Conservation (phyloP, 257 asterid species). For the Petrea volubilis region DNA sequence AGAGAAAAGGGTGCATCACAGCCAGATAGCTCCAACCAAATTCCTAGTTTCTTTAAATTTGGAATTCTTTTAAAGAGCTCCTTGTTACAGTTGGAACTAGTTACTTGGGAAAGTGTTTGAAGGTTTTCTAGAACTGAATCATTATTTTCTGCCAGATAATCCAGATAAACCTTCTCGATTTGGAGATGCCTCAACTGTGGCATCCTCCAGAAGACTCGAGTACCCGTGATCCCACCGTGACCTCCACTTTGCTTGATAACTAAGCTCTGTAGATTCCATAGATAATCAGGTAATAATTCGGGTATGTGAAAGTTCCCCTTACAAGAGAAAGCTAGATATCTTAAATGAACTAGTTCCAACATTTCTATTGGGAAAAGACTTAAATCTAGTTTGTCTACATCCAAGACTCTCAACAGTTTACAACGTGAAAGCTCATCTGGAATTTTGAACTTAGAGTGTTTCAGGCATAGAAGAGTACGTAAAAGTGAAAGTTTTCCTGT, state of each 20-base stretch:
- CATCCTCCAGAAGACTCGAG: constrained; percentile 19
- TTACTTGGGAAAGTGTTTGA: constrained; percentile 7
- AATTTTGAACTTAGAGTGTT: no score
- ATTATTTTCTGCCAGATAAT: not conserved
- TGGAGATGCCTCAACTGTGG: constrained; percentile 29
- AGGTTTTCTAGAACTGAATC: not conserved
- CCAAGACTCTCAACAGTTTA: not conserved
- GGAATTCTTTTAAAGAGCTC: not conserved
- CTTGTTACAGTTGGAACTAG: not conserved
- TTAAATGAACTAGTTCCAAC: not conserved
- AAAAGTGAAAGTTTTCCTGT: no score
- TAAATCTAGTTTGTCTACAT: not conserved
- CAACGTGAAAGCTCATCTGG: not conserved
- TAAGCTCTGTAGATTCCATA: constrained; percentile 26
- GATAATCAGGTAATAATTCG: constrained; percentile 2
- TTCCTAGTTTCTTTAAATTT: not conserved
- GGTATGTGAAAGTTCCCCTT: not conserved
- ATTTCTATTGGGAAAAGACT: not conserved
- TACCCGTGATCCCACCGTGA: no score
- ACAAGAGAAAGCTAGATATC: constrained; percentile 18
- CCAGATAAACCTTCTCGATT: not conserved
- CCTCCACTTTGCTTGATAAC: not conserved
- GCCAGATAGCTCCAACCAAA: not conserved
- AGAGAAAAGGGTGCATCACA: not conserved
- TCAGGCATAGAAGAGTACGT: not conserved